Conservation (phyloP, 2,329 filamentous ascomycete genomes). For the Aspergillus transmontanensis region DNA sequence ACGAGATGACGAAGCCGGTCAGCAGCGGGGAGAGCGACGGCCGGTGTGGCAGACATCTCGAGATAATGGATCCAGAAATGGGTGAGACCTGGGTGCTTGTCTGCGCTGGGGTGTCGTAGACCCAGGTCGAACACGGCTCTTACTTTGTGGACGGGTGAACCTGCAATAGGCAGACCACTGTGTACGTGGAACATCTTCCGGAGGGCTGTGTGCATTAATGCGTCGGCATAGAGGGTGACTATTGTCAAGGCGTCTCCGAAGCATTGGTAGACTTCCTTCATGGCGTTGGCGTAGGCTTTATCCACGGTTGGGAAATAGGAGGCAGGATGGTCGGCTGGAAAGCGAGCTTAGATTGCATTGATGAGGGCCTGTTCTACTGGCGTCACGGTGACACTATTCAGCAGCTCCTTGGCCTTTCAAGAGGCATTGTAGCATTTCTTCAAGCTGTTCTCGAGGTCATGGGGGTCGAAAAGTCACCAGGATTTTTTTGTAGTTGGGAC, state of each 20-base stretch:
- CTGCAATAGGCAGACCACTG: slow-evolving; percentile 56
- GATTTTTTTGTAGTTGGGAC: slow-evolving; percentile 80
- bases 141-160: slow-evolving; percentile 58
- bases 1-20: slow-evolving; percentile 64
- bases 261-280: slow-evolving; percentile 54
- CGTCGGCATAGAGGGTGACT: slow-evolving; percentile 62
- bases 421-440: background rate
- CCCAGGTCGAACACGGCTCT: slow-evolving; percentile 60
- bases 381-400: slow-evolving; percentile 21
- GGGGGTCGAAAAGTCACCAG: slow-evolving; percentile 68
- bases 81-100: slow-evolving; percentile 66
- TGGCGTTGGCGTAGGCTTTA: slow-evolving; percentile 60
- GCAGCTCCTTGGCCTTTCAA: background rate
- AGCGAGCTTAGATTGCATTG: slow-evolving; percentile 45
- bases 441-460: slow-evolving; percentile 57
- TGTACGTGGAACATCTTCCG: slow-evolving; percentile 64
- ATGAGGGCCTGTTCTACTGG: slow-evolving; percentile 65
- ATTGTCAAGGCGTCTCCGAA: slow-evolving; percentile 58
- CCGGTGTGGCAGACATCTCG: slow-evolving; percentile 71
- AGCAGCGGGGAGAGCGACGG: slow-evolving; percentile 61
- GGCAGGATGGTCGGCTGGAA: slow-evolving; percentile 53
- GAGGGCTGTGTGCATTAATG: slow-evolving; percentile 65
- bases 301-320: slow-evolving; percentile 56
- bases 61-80: slow-evolving; percentile 76
- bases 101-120: slow-evolving; percentile 50